Evolutionary conservation across 208 protist genomes (phyloP), one percentile per base, ranked within the genome.

Genomic region (Acanthamoeba castellanii): DNA sequence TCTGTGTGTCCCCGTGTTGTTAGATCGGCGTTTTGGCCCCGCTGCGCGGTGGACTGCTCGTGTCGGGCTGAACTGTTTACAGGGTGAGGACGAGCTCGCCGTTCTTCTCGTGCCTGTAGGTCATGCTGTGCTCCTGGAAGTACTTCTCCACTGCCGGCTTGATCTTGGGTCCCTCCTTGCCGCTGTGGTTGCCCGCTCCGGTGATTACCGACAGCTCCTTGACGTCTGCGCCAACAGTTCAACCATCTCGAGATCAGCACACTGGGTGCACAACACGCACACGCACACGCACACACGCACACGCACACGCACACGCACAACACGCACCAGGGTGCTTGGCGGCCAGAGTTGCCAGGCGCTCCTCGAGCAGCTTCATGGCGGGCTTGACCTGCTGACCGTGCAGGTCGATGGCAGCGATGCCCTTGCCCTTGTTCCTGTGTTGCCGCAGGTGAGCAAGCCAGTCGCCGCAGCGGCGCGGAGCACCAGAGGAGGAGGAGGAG

Each of bases 151-250:
- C 70, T 6, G 91, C 91, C 7, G 91, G 91, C 59, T 94, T 94
- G 47, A 94, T 94, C 57, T 94, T 94, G 57, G 91, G 68, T 22
- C 70, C 70, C 52, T 94, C 91, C 70, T 94, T 59, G n/a, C 88
- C 88, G 70, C 91, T 94, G 78, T 94, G 91, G 55, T 94, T 94
- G 52, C 91, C 91, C 50, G 91, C 91, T 7, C 91, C 91, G 22
- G 91, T 94, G 32, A 94, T 94, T 16, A 94, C 70, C 7, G 50
- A 74, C n/a, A 94, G 68, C 91, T 94, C 91, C 34, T 66, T 87
- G 91, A 84, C 14, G 61, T 70, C 91, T 87, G 32, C 37, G 34
- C 50, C 20, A 45, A 16, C 22, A 0, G 16, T 57, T 11, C 1
- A 57, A 11, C 50, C 50, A 18, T 57, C 50, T 18, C 59, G 5